Percentiles rank a stretch among this genome's conserved stretches.
These are phyloP conservation scores for Trichophyton schoenleinii DNA, from an alignment of 2,329 filamentous ascomycete species.

Conservation along the genomic window DNA sequence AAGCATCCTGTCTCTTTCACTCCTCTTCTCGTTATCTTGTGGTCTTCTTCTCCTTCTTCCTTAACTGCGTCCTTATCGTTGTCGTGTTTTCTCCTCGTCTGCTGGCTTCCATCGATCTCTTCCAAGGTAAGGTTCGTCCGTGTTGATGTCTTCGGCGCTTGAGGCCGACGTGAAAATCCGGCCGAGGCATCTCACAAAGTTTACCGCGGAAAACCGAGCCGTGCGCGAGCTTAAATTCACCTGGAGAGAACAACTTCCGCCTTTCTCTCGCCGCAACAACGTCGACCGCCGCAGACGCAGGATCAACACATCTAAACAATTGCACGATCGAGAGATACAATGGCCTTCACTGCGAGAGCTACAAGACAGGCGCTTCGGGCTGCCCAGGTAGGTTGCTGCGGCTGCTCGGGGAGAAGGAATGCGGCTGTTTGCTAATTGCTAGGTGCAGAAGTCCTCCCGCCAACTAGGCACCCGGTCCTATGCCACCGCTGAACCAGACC, in stretches of 20 bases:
- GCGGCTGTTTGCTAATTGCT: slow-evolving; percentile 4
- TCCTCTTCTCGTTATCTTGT: background rate
- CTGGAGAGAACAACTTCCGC: background rate
- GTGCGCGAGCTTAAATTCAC: slow-evolving; percentile 1
- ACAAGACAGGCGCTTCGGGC: slow-evolving; percentile 28
- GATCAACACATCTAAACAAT: no score
- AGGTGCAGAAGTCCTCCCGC: slow-evolving; percentile 12
- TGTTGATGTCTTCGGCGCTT: background rate
- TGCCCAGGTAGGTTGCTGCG: slow-evolving; percentile 22
- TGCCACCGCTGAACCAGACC: slow-evolving; percentile 66
- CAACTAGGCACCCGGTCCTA: slow-evolving; percentile 22
- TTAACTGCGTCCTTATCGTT: background rate
- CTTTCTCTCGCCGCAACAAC: background rate
- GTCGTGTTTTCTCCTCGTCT: background rate
- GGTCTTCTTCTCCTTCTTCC: background rate
- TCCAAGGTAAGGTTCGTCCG: background rate
- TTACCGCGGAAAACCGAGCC: slow-evolving; percentile 4
- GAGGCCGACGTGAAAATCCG: background rate
- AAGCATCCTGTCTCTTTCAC: slow-evolving; percentile 19
- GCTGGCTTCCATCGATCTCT: no score
- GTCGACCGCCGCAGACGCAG: no score
- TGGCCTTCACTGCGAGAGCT: slow-evolving; percentile 27
- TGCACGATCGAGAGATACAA: slow-evolving; percentile 9
- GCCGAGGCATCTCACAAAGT: background rate
- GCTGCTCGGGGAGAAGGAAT: background rate